Conservation (phyloP, 257 asterid species). For the Thymus mandschuricus region DNA sequence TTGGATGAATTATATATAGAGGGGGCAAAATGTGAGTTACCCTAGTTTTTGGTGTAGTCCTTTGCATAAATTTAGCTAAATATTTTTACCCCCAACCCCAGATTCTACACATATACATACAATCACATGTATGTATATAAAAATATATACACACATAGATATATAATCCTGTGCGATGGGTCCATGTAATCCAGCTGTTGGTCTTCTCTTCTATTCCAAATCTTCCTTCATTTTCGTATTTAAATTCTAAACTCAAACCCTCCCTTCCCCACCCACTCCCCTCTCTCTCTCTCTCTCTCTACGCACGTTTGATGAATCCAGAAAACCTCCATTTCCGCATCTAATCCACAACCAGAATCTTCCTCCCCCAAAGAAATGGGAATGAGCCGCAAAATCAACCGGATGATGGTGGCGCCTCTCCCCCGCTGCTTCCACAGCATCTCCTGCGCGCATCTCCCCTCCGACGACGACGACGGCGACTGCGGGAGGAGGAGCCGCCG, state of each 20-base stretch:
- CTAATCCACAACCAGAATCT: neutral
- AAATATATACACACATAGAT: neutral
- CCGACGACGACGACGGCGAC: neutral
- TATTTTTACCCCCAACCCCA: neutral
- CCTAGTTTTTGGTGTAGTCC: neutral
- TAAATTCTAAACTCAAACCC: slow-evolving; percentile 2
- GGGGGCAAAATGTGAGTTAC: slow-evolving; percentile 14
- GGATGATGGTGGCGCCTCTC: slow-evolving; percentile 31
- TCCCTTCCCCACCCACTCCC: neutral
- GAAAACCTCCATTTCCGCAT: slow-evolving; percentile 7
- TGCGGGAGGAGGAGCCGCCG: neutral
- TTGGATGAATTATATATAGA: no score
- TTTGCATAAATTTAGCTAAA: slow-evolving; percentile 5
- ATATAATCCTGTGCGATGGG: no score
- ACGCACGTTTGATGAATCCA: neutral
- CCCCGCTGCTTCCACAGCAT: slow-evolving; percentile 44
- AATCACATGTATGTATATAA: no score
- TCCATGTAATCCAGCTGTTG: slow-evolving; percentile 26
- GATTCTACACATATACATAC: no score
- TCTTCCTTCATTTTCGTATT: slow-evolving; percentile 12
- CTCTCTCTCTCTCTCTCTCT: neutral
- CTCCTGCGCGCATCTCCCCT: slow-evolving; percentile 41
- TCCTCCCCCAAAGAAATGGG: slow-evolving; percentile 20
- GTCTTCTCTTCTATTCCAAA: slow-evolving; percentile 29
- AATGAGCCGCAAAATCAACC: slow-evolving; percentile 33